Percentiles rank a stretch among this genome's conserved stretches.
Evolutionary conservation across 1,284 basidiomycete species (phyloP).

Genomic region (Fomitopsis palustris): DNA sequence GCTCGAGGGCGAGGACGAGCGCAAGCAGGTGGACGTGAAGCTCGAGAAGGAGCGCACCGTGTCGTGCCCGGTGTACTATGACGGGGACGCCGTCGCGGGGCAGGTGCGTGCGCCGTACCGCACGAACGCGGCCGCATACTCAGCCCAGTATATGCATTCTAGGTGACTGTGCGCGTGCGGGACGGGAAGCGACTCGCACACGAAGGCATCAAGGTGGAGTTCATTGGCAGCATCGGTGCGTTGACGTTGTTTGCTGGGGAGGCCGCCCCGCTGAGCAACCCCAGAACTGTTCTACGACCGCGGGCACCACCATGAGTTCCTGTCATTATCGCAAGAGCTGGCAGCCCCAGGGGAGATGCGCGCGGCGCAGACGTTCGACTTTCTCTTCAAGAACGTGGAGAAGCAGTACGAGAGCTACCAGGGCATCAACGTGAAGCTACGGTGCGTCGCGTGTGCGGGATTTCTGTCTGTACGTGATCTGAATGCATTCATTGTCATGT

Average conservation of each 20-base stretch:
- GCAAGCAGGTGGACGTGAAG: conserved; percentile 77
- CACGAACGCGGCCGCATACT: not conserved
- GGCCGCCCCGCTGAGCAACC: not conserved
- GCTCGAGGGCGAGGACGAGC: conserved; percentile 80
- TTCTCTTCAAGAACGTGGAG: conserved; percentile 98
- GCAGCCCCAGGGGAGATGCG: conserved; percentile 94
- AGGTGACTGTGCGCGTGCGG: conserved; percentile 87
- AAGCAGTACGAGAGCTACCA: conserved; percentile 98
- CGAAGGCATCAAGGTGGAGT: conserved; percentile 97
- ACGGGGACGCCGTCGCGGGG: conserved; percentile 88
- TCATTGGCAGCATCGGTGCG: conserved; percentile 93
- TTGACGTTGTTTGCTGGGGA: conserved; percentile 2
- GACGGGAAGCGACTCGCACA: conserved; percentile 96
- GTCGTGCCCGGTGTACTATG: conserved; percentile 92
- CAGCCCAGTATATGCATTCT: not conserved
- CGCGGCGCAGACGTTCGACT: conserved; percentile 92
- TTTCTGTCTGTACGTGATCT: not conserved
- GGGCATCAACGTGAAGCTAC: conserved; percentile 96
- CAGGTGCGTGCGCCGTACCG: conserved; percentile 53
- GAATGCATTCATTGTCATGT: not conserved
- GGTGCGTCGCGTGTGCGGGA: conserved; percentile 46
- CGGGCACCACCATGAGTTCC: conserved; percentile 97
- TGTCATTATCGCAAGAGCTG: conserved; percentile 92
- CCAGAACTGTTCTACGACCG: conserved; percentile 95
- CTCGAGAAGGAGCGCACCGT: conserved; percentile 78